Conservation (phyloP, 1,284 basidiomycete genomes). For the Serendipita sp. region DNA sequence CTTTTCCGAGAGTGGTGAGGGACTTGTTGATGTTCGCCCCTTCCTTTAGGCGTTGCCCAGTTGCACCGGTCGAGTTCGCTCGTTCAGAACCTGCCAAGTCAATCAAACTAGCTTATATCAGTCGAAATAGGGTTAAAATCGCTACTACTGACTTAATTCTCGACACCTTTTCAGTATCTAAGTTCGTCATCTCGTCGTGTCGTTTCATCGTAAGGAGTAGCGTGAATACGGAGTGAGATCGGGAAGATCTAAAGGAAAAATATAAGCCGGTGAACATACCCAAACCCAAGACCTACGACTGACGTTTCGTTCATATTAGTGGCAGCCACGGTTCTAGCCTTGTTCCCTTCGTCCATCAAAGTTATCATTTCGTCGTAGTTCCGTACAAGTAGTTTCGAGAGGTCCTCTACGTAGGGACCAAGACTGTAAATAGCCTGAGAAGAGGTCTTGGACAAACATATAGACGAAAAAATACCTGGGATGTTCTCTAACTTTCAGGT, state of each 20-base stretch:
- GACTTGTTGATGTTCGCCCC: slow-evolving; percentile 98
- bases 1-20: slow-evolving; percentile 90
- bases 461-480: slow-evolving; percentile 36
- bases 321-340: slow-evolving; percentile 92
- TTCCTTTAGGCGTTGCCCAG: slow-evolving; percentile 85
- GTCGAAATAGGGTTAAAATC: slow-evolving; percentile 14
- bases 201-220: slow-evolving; percentile 84
- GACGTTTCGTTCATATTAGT: slow-evolving; percentile 99
- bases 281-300: slow-evolving; percentile 18
- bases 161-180: slow-evolving; percentile 92
- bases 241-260: slow-evolving; percentile 52
- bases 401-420: slow-evolving; percentile 93
- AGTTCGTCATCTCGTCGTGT: slow-evolving; percentile 65
- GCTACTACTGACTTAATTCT: slow-evolving; percentile 60
- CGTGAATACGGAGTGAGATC: slow-evolving; percentile 96
- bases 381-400: slow-evolving; percentile 84
- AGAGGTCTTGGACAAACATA: neutral
- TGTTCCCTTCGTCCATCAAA: slow-evolving; percentile 99
- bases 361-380: slow-evolving; percentile 94
- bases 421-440: slow-evolving; percentile 25
- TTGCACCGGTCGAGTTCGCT: slow-evolving; percentile 94
- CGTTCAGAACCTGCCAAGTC: slow-evolving; percentile 96
- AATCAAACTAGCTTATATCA: slow-evolving; percentile 44
- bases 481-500: slow-evolving; percentile 92
- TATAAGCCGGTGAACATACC: neutral